phyloP scores from a whole-genome alignment of 345 rosid species.

The Balakata baccata region DNA sequence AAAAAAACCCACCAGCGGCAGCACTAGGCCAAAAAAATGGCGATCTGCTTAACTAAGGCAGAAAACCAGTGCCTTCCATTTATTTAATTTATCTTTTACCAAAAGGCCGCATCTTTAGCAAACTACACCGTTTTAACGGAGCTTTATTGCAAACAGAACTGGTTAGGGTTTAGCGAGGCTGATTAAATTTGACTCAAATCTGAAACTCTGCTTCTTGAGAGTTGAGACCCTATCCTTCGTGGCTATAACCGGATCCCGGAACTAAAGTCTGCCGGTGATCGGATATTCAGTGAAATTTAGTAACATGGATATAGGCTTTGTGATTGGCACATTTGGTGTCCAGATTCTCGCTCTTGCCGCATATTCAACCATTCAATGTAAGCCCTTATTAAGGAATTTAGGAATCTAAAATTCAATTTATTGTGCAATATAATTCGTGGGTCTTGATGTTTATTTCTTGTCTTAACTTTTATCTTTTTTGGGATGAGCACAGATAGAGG shows the following conservation, averaged over 20 bases:
- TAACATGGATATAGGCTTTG: conserved; percentile 59
- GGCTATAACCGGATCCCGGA: not conserved
- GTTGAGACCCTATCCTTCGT: not conserved
- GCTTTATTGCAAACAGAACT: not conserved
- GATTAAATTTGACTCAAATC: conserved; percentile 3
- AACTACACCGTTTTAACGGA: not conserved
- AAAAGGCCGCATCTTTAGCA: too few species aligned
- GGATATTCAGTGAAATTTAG: not conserved
- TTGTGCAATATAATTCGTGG: not conserved
- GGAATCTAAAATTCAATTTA: not conserved
- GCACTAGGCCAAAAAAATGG: too few species aligned
- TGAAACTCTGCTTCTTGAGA: not conserved
- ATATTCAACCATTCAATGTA: conserved; percentile 88
- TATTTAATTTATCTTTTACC: too few species aligned
- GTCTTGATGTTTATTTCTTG: conserved; percentile 6
- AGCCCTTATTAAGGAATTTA: not conserved
- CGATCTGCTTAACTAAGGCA: too few species aligned
- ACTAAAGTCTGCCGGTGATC: conserved; percentile 2
- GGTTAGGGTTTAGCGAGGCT: not conserved
- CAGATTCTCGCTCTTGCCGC: conserved; percentile 80
- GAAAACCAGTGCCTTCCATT: too few species aligned
- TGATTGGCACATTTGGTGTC: conserved; percentile 59
- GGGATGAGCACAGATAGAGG: conserved; percentile 60
- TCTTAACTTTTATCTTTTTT: not conserved
- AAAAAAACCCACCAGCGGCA: too few species aligned